A percentile compares a stretch with the other conserved stretches of the same genome.
These are phyloP conservation scores for Fusarium redolens DNA, from an alignment of 2,329 filamentous ascomycete species.

Conservation along the genomic window DNA sequence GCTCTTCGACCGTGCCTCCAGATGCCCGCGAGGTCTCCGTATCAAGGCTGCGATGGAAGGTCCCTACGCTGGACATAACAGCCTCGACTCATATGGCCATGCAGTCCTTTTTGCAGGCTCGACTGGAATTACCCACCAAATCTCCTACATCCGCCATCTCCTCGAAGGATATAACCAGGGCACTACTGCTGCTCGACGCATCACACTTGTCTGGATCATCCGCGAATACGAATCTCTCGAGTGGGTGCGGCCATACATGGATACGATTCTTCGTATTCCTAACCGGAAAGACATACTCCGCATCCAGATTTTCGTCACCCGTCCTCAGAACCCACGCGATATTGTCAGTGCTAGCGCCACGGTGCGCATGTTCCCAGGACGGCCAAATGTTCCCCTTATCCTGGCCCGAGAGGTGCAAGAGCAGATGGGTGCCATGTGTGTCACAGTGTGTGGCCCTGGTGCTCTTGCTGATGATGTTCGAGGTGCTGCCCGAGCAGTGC, in stretches of 20 bases:
- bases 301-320: constrained; percentile 90
- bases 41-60: constrained; percentile 86
- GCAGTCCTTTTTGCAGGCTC: constrained; percentile 91
- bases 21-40: constrained; percentile 64
- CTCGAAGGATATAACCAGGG: constrained; percentile 75
- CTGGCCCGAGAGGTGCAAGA: constrained; percentile 83
- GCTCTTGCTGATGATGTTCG: constrained; percentile 81
- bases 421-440: constrained; percentile 88
- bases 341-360: constrained; percentile 80
- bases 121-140: constrained; percentile 94
- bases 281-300: constrained; percentile 83
- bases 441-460: constrained; percentile 83
- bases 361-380: constrained; percentile 91
- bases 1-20: constrained; percentile 76
- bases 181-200: constrained; percentile 81
- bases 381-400: constrained; percentile 84
- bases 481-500: constrained; percentile 71
- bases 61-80: constrained; percentile 86
- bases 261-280: constrained; percentile 79
- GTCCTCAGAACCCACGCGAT: constrained; percentile 85
- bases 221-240: constrained; percentile 89
- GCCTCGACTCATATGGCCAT: constrained; percentile 91
- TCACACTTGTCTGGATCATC: constrained; percentile 93
- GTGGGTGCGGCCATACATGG: constrained; percentile 92
- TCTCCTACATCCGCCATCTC: constrained; percentile 85